Percentiles rank a stretch among this genome's conserved stretches.
These are phyloP conservation scores for Solanum peruvianum DNA, from an alignment of 257 asterid genomes.

Conservation along the genomic window DNA sequence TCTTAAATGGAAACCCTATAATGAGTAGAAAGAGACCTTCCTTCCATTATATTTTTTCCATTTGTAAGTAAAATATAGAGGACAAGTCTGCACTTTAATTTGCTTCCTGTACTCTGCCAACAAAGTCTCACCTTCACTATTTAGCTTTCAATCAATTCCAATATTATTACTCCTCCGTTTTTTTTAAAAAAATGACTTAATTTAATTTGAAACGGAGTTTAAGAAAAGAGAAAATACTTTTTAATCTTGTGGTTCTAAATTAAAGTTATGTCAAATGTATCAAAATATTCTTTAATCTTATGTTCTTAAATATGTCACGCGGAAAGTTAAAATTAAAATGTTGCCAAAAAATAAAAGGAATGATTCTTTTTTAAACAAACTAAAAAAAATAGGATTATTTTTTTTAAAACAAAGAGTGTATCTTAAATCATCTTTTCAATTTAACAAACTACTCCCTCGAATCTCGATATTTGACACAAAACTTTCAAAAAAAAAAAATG, in stretches of 20 bases:
- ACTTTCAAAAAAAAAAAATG: neutral
- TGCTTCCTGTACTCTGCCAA: neutral
- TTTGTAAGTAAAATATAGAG: neutral
- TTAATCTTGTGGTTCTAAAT: too few species aligned
- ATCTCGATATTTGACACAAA: neutral
- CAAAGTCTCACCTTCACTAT: neutral
- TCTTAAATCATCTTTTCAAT: neutral
- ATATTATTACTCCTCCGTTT: neutral
- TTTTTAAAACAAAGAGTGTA: rapidly evolving
- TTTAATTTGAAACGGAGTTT: too few species aligned
- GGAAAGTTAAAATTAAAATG: too few species aligned
- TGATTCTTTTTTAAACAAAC: too few species aligned
- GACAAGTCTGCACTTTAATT: neutral
- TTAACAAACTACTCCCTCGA: neutral
- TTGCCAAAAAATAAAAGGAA: too few species aligned
- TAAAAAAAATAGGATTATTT: too few species aligned
- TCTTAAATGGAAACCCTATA: neutral
- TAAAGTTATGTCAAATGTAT: too few species aligned
- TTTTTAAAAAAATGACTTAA: too few species aligned
- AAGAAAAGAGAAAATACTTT: too few species aligned
- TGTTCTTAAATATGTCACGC: too few species aligned
- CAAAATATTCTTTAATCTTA: too few species aligned
- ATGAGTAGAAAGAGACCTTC: neutral
- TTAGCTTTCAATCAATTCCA: neutral
- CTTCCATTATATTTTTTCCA: neutral